A percentile compares a stretch with the other conserved stretches of the same genome.
These are phyloP conservation scores for Buddleja alternifolia DNA, from an alignment of 257 asterid genomes.

Conservation along the genomic window DNA sequence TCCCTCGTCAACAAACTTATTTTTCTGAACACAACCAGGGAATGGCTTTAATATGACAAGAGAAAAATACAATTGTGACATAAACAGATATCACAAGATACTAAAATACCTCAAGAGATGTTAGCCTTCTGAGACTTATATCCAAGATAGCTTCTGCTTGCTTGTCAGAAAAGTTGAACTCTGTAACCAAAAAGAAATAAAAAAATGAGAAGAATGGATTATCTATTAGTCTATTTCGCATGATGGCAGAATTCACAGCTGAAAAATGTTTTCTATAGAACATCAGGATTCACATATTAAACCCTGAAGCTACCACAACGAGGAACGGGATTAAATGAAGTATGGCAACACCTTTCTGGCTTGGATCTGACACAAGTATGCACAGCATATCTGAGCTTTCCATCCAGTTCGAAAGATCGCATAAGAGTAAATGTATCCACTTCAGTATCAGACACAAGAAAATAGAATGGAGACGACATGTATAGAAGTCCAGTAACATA, in stretches of 20 bases:
- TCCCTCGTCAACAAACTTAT: slow-evolving; percentile 85
- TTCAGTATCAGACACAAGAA: neutral
- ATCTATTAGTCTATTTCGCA: neutral
- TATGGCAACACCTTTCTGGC: slow-evolving; percentile 23
- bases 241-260: neutral
- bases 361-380: slow-evolving; percentile 1
- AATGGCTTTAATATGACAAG: slow-evolving; percentile 23
- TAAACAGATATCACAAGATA: slow-evolving; percentile 26
- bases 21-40: slow-evolving; percentile 58
- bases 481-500: neutral
- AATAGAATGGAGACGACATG: neutral
- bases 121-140: slow-evolving; percentile 91
- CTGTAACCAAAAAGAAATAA: slow-evolving; percentile 48
- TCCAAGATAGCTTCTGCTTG: slow-evolving; percentile 97
- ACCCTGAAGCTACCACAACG: slow-evolving; percentile 18
- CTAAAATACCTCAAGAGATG: slow-evolving; percentile 79
- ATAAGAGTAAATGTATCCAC: neutral
- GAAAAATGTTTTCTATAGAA: neutral
- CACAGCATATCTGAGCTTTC: neutral
- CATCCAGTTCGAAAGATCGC: neutral
- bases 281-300: neutral
- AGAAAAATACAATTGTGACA: slow-evolving; percentile 7
- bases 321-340: slow-evolving; percentile 7
- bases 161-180: slow-evolving; percentile 78
- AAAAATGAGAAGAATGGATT: neutral